Conservation (phyloP, 345 rosid genomes). For the Gossypium bickii region DNA sequence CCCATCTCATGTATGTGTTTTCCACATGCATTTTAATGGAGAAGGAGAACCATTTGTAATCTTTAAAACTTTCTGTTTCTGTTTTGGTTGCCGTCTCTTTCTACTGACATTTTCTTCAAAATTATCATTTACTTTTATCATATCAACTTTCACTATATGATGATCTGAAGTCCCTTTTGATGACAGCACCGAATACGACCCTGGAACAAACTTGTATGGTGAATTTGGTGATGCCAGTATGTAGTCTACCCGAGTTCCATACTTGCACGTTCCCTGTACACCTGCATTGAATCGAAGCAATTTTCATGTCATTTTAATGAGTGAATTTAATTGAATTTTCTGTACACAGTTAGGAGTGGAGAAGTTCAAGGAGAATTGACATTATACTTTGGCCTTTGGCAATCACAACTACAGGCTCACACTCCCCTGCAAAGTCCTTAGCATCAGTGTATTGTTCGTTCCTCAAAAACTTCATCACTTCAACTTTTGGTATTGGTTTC, state of each 20-base stretch:
- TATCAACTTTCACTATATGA: conserved; percentile 86
- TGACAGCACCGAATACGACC: conserved; percentile 81
- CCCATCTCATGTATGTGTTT: conserved; percentile 21
- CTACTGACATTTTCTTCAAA: conserved; percentile 13
- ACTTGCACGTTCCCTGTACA: conserved; percentile 96
- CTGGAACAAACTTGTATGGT: conserved; percentile 69
- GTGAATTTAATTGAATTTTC: background rate
- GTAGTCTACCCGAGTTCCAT: conserved; percentile 91
- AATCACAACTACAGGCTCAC: conserved; percentile 79
- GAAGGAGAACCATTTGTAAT: conserved; percentile 31
- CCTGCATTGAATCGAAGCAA: conserved; percentile 31
- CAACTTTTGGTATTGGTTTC: conserved; percentile 83
- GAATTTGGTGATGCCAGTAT: conserved; percentile 73
- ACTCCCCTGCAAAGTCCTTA: conserved; percentile 89
- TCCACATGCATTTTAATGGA: conserved; percentile 57
- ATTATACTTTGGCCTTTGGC: conserved; percentile 90
- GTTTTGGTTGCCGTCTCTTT: conserved; percentile 35
- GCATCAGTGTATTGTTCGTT: conserved; percentile 71
- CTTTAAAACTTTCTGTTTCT: conserved; percentile 44
- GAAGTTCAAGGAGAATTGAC: background rate
- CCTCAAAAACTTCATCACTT: conserved; percentile 83
- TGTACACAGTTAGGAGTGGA: background rate
- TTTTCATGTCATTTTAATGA: background rate
- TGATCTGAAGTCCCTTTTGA: conserved; percentile 97
- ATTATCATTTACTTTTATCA: conserved; percentile 27